Conservation (phyloP, 1,139 yeast species). For the Geotrichum citri-aurantii region DNA sequence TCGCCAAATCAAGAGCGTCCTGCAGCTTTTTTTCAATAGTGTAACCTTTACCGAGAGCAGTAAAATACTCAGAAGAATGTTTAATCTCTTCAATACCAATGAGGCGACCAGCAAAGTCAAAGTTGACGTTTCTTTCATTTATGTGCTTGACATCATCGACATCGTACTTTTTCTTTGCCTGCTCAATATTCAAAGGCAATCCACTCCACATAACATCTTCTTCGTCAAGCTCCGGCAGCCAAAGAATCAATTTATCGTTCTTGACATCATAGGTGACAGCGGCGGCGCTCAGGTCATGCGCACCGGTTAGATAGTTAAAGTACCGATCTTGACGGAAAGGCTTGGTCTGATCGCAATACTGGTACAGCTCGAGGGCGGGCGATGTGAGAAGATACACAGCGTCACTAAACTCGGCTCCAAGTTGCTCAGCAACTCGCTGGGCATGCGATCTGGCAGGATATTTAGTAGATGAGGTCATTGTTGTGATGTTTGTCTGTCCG, state of each 20-base stretch:
- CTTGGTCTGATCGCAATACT: constrained; percentile 74
- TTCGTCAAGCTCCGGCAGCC: constrained; percentile 73
- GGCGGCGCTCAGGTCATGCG: constrained; percentile 64
- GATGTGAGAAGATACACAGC: constrained; percentile 59
- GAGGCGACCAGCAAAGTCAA: constrained; percentile 24
- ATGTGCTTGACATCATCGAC: constrained; percentile 73
- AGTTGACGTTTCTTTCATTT: constrained; percentile 18
- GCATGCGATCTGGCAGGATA: constrained; percentile 60
- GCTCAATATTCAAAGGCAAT: constrained; percentile 61
- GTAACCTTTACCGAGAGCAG: neutral
- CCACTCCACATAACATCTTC: constrained; percentile 99
- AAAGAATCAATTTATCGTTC: constrained; percentile 56
- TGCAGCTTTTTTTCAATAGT: constrained; percentile 38
- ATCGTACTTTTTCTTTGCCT: constrained; percentile 61
- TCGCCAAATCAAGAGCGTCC: constrained; percentile 77
- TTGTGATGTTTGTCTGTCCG: neutral
- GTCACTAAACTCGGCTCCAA: constrained; percentile 25
- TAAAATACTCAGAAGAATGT: constrained; percentile 7
- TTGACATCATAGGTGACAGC: constrained; percentile 56
- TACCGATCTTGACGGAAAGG: constrained; percentile 86
- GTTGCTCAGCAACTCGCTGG: constrained; percentile 38
- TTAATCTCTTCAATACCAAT: constrained; percentile 7
- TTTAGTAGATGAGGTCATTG: constrained; percentile 26
- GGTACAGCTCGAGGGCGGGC: constrained; percentile 53
- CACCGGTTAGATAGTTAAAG: constrained; percentile 84